These are phyloP conservation scores for Bjerkandera adusta DNA, from an alignment of 1,284 basidiomycete species.

Conservation along the genomic window DNA sequence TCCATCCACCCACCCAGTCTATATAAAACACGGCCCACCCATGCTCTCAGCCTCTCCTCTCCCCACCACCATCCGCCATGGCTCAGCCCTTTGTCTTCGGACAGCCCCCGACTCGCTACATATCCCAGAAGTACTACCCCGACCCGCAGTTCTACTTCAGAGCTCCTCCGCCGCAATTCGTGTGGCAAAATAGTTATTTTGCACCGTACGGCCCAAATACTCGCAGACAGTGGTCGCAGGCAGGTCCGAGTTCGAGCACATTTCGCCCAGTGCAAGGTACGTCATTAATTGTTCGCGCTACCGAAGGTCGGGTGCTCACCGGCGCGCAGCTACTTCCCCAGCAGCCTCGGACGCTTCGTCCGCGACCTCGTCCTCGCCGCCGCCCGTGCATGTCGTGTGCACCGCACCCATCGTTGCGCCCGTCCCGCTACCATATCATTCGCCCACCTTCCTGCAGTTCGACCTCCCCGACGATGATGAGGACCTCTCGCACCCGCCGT, in stretches of 20 bases:
- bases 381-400: slow-evolving; percentile 48
- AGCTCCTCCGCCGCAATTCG: too few species aligned
- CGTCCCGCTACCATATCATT: slow-evolving; percentile 64
- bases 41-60: slow-evolving; percentile 2
- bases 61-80: slow-evolving; percentile 4
- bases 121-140: too few species aligned
- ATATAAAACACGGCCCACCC: slow-evolving; percentile 11
- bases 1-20: slow-evolving; percentile 12
- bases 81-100: slow-evolving; percentile 1
- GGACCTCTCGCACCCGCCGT: slow-evolving; percentile 66
- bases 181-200: too few species aligned
- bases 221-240: too few species aligned
- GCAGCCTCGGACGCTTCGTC: slow-evolving; percentile 33
- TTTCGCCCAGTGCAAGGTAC: too few species aligned
- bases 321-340: slow-evolving; percentile 35
- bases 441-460: slow-evolving; percentile 62
- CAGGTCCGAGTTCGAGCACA: too few species aligned
- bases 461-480: slow-evolving; percentile 67
- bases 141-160: too few species aligned
- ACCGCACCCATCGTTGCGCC: slow-evolving; percentile 64
- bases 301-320: too few species aligned
- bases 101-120: too few species aligned
- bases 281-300: too few species aligned
- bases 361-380: slow-evolving; percentile 15
- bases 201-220: too few species aligned